phyloP scores from a whole-genome alignment of 345 rosid genomes.

The Salix brachista region DNA sequence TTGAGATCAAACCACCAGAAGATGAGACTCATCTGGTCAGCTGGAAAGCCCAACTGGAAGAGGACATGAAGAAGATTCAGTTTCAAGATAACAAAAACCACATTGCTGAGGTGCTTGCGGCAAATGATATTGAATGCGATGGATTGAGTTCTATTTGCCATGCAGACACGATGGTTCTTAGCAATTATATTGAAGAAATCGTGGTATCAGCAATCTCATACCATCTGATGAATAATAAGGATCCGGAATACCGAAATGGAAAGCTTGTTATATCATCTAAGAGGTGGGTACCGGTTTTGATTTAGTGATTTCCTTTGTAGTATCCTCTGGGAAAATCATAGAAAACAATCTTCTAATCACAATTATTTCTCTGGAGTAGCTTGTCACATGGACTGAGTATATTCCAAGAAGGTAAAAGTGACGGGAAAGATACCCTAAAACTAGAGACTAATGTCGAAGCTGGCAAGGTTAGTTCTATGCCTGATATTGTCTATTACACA shows the following conservation, averaged over 20 bases:
- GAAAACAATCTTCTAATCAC: neutral
- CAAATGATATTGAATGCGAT: conserved; percentile 86
- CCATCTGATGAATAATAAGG: conserved; percentile 70
- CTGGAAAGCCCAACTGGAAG: conserved; percentile 84
- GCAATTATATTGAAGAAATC: conserved; percentile 79
- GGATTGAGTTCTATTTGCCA: conserved; percentile 77
- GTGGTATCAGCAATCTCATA: conserved; percentile 77
- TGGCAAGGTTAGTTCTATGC: conserved; percentile 48
- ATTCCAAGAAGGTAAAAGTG: conserved; percentile 77
- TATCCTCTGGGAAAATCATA: neutral
- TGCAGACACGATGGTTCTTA: conserved; percentile 64
- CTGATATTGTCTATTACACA: neutral
- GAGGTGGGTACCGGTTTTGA: conserved; percentile 39
- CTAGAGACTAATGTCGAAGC: conserved; percentile 71
- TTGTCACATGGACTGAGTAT: conserved; percentile 89
- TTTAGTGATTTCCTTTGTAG: neutral
- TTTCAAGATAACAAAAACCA: conserved; percentile 87
- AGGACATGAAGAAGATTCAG: conserved; percentile 78
- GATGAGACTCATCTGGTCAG: conserved; percentile 63
- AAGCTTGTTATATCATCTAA: conserved; percentile 86
- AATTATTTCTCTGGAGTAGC: conserved; percentile 44
- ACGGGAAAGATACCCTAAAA: conserved; percentile 60
- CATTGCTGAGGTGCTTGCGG: conserved; percentile 86
- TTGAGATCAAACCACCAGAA: conserved; percentile 70
- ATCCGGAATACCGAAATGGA: conserved; percentile 89